These are phyloP conservation scores for Sherardia arvensis DNA, from an alignment of 257 asterid genomes.

Conservation along the genomic window DNA sequence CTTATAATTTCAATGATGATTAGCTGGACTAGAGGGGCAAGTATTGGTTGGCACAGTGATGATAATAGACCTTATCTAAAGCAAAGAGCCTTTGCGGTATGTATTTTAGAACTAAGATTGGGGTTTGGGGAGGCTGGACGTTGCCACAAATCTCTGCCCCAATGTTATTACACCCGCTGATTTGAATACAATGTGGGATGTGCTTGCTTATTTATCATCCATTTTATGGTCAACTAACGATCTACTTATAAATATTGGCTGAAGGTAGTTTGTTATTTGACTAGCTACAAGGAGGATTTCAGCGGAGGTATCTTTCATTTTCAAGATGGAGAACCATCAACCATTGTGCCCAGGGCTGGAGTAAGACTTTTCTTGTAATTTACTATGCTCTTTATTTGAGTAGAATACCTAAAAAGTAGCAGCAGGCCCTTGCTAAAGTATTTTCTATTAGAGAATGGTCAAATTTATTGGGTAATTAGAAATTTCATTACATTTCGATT, in stretches of 20 bases:
- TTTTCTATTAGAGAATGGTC: background rate
- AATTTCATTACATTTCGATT: background rate
- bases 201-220: background rate
- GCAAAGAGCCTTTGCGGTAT: slow-evolving; percentile 79
- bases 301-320: slow-evolving; percentile 83
- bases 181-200: background rate
- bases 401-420: background rate
- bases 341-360: slow-evolving; percentile 67
- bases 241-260: slow-evolving; percentile 17
- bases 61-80: slow-evolving; percentile 82
- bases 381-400: background rate
- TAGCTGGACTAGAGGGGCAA: slow-evolving; percentile 90
- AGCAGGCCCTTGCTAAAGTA: background rate
- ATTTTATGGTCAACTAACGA: slow-evolving; percentile 11
- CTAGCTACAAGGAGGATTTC: slow-evolving; percentile 52
- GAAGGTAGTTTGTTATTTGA: slow-evolving; percentile 88
- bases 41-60: slow-evolving; percentile 97
- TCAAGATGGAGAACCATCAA: slow-evolving; percentile 80
- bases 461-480: background rate
- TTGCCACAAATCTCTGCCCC: background rate
- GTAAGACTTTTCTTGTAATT: slow-evolving; percentile 29
- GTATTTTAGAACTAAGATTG: slow-evolving; percentile 4
- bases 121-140: background rate
- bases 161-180: background rate
- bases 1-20: background rate